These are phyloP conservation scores for Xylariaceae sp. DNA, from an alignment of 2,329 filamentous ascomycete genomes.

Conservation along the genomic window DNA sequence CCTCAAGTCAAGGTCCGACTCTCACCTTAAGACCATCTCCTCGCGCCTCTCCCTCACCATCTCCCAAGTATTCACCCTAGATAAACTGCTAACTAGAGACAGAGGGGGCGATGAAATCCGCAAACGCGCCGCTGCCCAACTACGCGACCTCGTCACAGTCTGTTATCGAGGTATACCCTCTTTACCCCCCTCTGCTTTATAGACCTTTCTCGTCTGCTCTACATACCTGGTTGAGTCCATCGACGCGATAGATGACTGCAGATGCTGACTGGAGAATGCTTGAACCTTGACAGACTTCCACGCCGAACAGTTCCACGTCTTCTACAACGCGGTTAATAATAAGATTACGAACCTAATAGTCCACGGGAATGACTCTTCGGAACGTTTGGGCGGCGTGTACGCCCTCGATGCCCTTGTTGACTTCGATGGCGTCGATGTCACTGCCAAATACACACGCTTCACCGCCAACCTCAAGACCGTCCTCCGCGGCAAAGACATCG, in stretches of 20 bases:
- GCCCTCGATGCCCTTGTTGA: conserved; percentile 92
- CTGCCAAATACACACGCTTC: conserved; percentile 91
- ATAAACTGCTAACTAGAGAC: neutral
- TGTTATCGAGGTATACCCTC: conserved; percentile 52
- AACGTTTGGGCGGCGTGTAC: conserved; percentile 87
- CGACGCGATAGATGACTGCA: conserved; percentile 10
- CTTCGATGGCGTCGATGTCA: conserved; percentile 91
- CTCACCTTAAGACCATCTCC: neutral
- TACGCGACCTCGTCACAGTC: conserved; percentile 53
- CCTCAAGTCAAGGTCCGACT: conserved; percentile 51
- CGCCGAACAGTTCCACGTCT: conserved; percentile 69
- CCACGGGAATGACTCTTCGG: conserved; percentile 80
- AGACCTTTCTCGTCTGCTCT: neutral
- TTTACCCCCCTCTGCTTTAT: neutral
- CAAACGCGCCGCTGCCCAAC: conserved; percentile 51
- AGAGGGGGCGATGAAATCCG: conserved; percentile 49
- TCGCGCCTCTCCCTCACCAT: neutral
- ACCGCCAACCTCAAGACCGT: conserved; percentile 86
- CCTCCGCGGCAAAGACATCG: conserved; percentile 84
- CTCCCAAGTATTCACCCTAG: neutral
- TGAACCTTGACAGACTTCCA: conserved; percentile 60
- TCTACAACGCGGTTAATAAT: conserved; percentile 57
- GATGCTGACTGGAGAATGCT: neutral
- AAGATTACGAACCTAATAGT: conserved; percentile 67
- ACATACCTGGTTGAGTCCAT: neutral